Evolutionary conservation across 1,284 basidiomycete genomes (phyloP), one percentile per base, ranked within the genome.

Genomic region (Coniophora puteana): DNA sequence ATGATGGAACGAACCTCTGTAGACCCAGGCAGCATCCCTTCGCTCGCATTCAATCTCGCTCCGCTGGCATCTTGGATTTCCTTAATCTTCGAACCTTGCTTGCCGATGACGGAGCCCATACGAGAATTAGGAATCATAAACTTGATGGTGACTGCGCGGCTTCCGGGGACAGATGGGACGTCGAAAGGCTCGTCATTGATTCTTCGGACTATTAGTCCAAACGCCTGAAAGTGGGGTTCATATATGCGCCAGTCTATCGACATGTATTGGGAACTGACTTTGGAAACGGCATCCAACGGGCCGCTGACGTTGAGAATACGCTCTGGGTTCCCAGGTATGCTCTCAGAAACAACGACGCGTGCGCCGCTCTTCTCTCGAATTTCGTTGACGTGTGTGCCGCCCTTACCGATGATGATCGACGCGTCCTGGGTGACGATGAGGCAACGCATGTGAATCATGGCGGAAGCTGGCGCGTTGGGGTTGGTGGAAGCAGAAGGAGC

Each of bases 131-230:
- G 96, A 40, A 99, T 95, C 83, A 99, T 98, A 63, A 96, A 97
- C 67, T 98, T 96, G 74, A 99, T 98, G 20, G 96, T 99, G 42
- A 98, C 95, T 18, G 96, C 94, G 44, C 95, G 83, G 55, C 93
- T 96, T 42, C 96, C 96, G 31, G 96, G 96, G 5, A 99, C 89
- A 21, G 96, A 99, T 8, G 96, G 90, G 41, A 92, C 86, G 59
- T 98, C 95, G 62, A 95, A 98, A 1, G 96, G 95, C 63, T 99
- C 96, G 62, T 99, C 96, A 62, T 99, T 99, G 68, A 99, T 98
- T 53, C 95, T 83, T 47, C 96, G 89, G 12, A 99, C 96, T 52
- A 99, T 96, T 45, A 99, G 81, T 46, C 96, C 96, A 64, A 99
- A 99, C 4, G 96, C 96, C 94, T 97, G 25, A 38, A 29, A 36